These are phyloP conservation scores for Arthrobotrys conoides DNA, from an alignment of 2,329 filamentous ascomycete species.

Conservation along the genomic window DNA sequence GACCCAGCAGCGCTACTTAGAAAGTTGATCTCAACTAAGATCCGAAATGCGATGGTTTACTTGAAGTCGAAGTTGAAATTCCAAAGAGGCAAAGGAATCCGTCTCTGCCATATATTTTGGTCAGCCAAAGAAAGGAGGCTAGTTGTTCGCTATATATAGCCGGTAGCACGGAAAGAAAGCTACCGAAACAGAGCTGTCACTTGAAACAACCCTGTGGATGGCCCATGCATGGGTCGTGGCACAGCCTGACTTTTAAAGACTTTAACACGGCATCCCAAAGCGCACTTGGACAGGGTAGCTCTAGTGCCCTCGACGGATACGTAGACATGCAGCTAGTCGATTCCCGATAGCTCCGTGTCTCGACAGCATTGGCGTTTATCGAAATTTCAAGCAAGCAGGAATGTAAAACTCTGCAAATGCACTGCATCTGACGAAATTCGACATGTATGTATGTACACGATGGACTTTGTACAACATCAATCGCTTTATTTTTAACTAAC, in stretches of 20 bases:
- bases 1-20: no score
- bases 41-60: constrained; percentile 48
- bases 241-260: constrained; percentile 13
- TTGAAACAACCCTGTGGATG: constrained; percentile 31
- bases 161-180: constrained; percentile 24
- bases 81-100: constrained; percentile 25
- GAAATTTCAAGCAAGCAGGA: constrained; percentile 3
- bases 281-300: not conserved
- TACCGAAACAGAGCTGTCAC: constrained; percentile 27
- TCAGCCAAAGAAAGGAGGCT: constrained; percentile 15
- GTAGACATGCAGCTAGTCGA: constrained; percentile 19
- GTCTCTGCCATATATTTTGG: constrained; percentile 23
- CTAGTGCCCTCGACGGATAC: constrained; percentile 22
- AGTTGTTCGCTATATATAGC: constrained; percentile 32
- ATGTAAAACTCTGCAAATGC: constrained; percentile 8
- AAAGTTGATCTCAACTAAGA: not conserved
- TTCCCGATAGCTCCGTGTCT: constrained; percentile 29
- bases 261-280: constrained; percentile 19
- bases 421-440: constrained; percentile 9
- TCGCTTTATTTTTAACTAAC: not conserved
- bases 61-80: constrained; percentile 18
- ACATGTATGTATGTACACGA: constrained; percentile 4
- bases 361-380: constrained; percentile 24
- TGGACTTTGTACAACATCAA: not conserved
- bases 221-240: constrained; percentile 29